Percentiles rank a stretch among this genome's conserved stretches.
Evolutionary conservation across 73 alveolate genomes (phyloP).

Genomic region (Blepharisma japonicum): DNA sequence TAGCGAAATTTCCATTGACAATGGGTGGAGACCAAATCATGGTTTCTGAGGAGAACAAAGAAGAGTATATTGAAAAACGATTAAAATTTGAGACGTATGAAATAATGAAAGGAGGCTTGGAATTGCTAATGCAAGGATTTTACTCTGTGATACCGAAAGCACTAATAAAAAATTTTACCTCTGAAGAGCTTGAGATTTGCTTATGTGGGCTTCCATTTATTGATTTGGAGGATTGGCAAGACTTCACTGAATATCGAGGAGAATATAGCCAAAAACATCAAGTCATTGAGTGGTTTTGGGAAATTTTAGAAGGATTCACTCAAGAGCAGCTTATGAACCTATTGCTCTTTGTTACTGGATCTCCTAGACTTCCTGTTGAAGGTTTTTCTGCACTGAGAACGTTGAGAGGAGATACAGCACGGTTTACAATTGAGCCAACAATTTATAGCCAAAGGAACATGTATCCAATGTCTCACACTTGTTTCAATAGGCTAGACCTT

Average conservation of each 20-base stretch:
- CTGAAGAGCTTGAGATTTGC: conserved; percentile 68
- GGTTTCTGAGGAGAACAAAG: conserved; percentile 39
- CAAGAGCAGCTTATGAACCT: conserved; percentile 80
- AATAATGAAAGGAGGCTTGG: conserved; percentile 36
- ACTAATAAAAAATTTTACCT: conserved; percentile 45
- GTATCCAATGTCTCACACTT: conserved; percentile 93
- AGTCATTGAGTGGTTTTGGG: conserved; percentile 95
- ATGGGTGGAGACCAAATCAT: conserved; percentile 39
- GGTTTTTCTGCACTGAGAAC: conserved; percentile 78
- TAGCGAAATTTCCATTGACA: conserved; percentile 42
- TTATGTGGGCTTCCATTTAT: conserved; percentile 75
- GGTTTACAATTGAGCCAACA: conserved; percentile 73
- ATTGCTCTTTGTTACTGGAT: conserved; percentile 91
- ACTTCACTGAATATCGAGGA: conserved; percentile 81
- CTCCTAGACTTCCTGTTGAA: conserved; percentile 91
- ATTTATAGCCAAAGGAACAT: conserved; percentile 60
- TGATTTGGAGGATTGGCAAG: conserved; percentile 91
- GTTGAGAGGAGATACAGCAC: conserved; percentile 79
- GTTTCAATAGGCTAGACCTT: conserved; percentile 93
- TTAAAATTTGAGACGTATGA: not conserved
- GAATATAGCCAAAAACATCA: conserved; percentile 48
- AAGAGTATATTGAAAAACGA: conserved; percentile 26
- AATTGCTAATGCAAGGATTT: conserved; percentile 55
- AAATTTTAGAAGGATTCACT: conserved; percentile 51
- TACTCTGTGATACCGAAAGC: conserved; percentile 63